These are phyloP conservation scores for Phytophthora agathidicida DNA, from an alignment of 352 stramenopile genomes.

Conservation along the genomic window DNA sequence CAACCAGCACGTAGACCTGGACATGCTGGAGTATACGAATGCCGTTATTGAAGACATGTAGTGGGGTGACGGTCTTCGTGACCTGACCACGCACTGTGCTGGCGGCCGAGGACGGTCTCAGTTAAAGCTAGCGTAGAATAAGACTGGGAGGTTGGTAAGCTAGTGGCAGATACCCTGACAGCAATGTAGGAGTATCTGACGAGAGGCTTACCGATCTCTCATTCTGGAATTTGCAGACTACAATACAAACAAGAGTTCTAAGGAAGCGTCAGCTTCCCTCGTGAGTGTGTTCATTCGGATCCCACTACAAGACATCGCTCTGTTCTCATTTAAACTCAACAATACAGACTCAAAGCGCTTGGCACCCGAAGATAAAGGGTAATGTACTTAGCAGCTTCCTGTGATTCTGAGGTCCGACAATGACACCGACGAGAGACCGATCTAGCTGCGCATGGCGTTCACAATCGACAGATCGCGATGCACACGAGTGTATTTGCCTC, in stretches of 20 bases:
- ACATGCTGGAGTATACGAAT: no score
- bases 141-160: not conserved
- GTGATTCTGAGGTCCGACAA: slow-evolving; percentile 45
- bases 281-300: slow-evolving; percentile 16
- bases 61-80: slow-evolving; percentile 14
- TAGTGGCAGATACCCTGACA: not conserved
- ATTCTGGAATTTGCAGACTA: slow-evolving; percentile 4
- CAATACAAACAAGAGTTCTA: slow-evolving; percentile 8
- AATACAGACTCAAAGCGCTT: no score
- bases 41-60: no score
- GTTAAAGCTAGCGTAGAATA: slow-evolving; percentile 1
- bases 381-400: slow-evolving; percentile 45
- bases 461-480: slow-evolving; percentile 72
- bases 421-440: slow-evolving; percentile 43
- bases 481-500: slow-evolving; percentile 72
- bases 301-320: no score
- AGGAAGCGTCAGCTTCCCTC: slow-evolving; percentile 13
- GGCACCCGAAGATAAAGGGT: no score
- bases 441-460: slow-evolving; percentile 66
- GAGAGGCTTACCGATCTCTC: not conserved
- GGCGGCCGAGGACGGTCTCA: not conserved
- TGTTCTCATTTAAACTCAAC: no score
- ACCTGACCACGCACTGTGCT: slow-evolving; percentile 14
- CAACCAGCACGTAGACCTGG: slow-evolving; percentile 9
- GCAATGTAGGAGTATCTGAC: not conserved